Evolutionary conservation across 306 rosid genomes (phyloP).

Genomic region (Mimosa bimucronata): DNA sequence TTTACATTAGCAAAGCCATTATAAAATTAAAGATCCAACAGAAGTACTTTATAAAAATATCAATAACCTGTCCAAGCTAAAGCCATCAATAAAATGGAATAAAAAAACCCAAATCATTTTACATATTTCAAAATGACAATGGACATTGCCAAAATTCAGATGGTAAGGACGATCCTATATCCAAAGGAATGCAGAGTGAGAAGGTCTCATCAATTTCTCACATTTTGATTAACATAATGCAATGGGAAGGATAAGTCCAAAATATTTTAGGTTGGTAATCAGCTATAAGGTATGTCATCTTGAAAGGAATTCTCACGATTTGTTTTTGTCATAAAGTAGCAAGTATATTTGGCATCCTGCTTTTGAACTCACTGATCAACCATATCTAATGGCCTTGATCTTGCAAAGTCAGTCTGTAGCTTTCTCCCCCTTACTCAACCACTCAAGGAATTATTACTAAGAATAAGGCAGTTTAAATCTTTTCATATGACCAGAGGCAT

Average conservation of each 20-base stretch:
- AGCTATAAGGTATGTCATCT: slow-evolving; percentile 12
- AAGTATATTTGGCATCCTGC: neutral
- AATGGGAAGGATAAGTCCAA: neutral
- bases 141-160: slow-evolving; percentile 8
- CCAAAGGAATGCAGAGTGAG: neutral
- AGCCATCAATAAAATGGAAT: slow-evolving; percentile 17
- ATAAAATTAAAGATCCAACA: neutral
- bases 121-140: slow-evolving; percentile 22
- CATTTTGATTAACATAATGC: neutral
- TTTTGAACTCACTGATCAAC: neutral
- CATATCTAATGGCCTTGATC: neutral
- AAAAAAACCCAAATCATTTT: slow-evolving; percentile 8
- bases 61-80: slow-evolving; percentile 9
- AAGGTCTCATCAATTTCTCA: neutral
- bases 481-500: neutral
- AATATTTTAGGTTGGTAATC: neutral
- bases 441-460: neutral
- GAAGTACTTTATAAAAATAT: slow-evolving; percentile 26
- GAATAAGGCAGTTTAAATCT: neutral
- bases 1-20: no score
- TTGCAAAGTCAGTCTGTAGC: neutral
- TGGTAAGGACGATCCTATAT: neutral
- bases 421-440: neutral
- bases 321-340: slow-evolving; percentile 4
- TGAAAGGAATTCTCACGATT: neutral